These are phyloP conservation scores for Boletellus emodensis DNA, from an alignment of 768 basidiomycete genomes.

Conservation along the genomic window DNA sequence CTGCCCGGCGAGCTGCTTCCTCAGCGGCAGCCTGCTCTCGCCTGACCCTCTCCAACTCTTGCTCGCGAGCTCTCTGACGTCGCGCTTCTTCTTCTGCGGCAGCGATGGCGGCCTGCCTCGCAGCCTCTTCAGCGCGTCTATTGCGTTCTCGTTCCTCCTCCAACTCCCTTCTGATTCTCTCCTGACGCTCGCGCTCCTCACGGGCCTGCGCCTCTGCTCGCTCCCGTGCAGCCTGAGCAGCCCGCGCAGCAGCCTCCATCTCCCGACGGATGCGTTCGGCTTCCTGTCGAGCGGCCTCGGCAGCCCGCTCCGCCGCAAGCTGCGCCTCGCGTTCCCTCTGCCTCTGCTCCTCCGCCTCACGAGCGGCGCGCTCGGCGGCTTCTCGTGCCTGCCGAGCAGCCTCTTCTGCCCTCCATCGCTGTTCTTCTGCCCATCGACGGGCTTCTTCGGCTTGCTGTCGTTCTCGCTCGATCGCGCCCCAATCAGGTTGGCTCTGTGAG, in stretches of 20 bases:
- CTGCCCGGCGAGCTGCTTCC: constrained; percentile 20
- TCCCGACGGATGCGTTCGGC: constrained; percentile 21
- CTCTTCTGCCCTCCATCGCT: constrained; percentile 15
- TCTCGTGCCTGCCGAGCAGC: constrained; percentile 20
- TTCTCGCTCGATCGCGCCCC: constrained; percentile 21
- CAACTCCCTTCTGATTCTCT: constrained; percentile 11
- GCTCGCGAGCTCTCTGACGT: constrained; percentile 19
- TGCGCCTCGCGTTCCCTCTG: constrained; percentile 13
- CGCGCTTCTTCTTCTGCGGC: constrained; percentile 25
- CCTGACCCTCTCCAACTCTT: constrained; percentile 14
- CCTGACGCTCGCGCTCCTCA: constrained; percentile 20
- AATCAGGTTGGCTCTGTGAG: constrained; percentile 20
- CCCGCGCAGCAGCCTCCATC: constrained; percentile 19
- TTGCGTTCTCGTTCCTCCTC: constrained; percentile 22
- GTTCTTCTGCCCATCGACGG: constrained; percentile 21
- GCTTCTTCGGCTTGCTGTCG: constrained; percentile 18
- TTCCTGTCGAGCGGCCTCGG: constrained; percentile 20
- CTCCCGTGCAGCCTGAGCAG: constrained; percentile 21
- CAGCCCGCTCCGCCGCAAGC: constrained; percentile 22
- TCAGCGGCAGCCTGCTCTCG: constrained; percentile 21
- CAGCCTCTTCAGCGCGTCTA: constrained; percentile 22
- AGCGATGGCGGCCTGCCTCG: constrained; percentile 18
- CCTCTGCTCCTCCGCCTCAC: constrained; percentile 20
- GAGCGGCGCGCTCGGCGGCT: constrained; percentile 20
- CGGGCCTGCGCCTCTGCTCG: constrained; percentile 25